Evolutionary conservation across 2,329 filamentous ascomycete genomes (phyloP).

Genomic region (Phoma sp.): DNA sequence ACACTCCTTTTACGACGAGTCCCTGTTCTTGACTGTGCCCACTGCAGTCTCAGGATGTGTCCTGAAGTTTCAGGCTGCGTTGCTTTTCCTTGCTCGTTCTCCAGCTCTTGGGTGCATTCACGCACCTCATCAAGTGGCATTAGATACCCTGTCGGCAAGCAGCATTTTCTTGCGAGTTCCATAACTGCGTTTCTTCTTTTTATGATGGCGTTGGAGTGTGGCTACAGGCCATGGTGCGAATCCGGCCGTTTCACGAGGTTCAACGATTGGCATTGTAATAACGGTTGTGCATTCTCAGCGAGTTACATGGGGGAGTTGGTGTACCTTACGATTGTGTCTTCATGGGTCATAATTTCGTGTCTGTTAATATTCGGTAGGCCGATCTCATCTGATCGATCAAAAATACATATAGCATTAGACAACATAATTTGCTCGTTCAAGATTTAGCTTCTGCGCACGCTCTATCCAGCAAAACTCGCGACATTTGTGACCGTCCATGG

Average conservation of each 20-base stretch:
- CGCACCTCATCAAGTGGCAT: conserved; percentile 6
- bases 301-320: conserved; percentile 4
- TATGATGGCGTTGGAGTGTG: conserved; percentile 2
- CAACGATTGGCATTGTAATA: conserved; percentile 8
- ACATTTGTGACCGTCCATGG: neutral
- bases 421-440: conserved; percentile 5
- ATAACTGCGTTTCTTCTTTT: conserved; percentile 1
- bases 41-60: conserved; percentile 5
- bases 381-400: conserved; percentile 6
- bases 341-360: conserved; percentile 5
- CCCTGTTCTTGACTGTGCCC: conserved; percentile 30
- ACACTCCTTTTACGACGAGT: conserved; percentile 27
- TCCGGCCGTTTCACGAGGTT: conserved; percentile 8
- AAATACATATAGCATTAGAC: conserved; percentile 14
- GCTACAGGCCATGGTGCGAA: neutral
- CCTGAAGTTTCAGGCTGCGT: conserved; percentile 34
- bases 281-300: conserved; percentile 15
- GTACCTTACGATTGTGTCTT: conserved; percentile 7
- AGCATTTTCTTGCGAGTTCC: conserved; percentile 9
- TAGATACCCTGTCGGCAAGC: conserved; percentile 16
- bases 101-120: conserved; percentile 1
- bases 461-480: neutral
- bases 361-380: conserved; percentile 13
- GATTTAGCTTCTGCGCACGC: neutral
- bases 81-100: conserved; percentile 9